phyloP scores from a whole-genome alignment of 768 basidiomycete species.

The Hebeloma cylindrosporum region DNA sequence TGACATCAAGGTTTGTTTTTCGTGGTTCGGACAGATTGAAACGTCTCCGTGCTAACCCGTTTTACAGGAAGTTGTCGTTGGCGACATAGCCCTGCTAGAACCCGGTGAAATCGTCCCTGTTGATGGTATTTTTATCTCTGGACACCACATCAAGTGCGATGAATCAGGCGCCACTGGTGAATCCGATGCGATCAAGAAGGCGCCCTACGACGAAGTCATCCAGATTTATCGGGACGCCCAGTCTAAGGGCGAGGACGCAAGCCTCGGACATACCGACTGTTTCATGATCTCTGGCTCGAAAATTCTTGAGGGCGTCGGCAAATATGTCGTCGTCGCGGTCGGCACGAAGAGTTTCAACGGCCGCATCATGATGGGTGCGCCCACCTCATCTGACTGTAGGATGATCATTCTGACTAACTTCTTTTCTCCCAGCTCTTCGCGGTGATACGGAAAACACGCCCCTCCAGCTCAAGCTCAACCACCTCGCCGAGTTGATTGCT shows the following conservation, averaged over 20 bases:
- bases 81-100: slow-evolving; percentile 88
- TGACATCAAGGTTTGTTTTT: slow-evolving; percentile 67
- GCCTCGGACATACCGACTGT: slow-evolving; percentile 73
- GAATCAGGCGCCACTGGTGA: slow-evolving; percentile 97
- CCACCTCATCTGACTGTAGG: neutral
- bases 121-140: slow-evolving; percentile 90
- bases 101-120: slow-evolving; percentile 96
- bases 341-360: slow-evolving; percentile 95
- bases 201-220: slow-evolving; percentile 73
- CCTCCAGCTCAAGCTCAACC: slow-evolving; percentile 89
- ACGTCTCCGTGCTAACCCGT: slow-evolving; percentile 19
- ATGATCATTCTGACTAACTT: slow-evolving; percentile 1
- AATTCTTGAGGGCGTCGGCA: slow-evolving; percentile 91
- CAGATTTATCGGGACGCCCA: slow-evolving; percentile 41
- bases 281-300: slow-evolving; percentile 91
- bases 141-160: slow-evolving; percentile 94
- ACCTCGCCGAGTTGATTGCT: slow-evolving; percentile 93
- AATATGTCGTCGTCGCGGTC: slow-evolving; percentile 90
- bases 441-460: slow-evolving; percentile 89
- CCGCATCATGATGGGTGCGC: slow-evolving; percentile 94
- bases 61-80: slow-evolving; percentile 83
- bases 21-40: neutral
- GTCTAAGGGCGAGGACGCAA: slow-evolving; percentile 27
- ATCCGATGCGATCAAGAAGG: slow-evolving; percentile 91
- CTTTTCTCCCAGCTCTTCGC: slow-evolving; percentile 64